A percentile compares a stretch with the other conserved stretches of the same genome.
phyloP scores from a whole-genome alignment of 2,329 filamentous ascomycete species.

The Fusarium domesticum region DNA sequence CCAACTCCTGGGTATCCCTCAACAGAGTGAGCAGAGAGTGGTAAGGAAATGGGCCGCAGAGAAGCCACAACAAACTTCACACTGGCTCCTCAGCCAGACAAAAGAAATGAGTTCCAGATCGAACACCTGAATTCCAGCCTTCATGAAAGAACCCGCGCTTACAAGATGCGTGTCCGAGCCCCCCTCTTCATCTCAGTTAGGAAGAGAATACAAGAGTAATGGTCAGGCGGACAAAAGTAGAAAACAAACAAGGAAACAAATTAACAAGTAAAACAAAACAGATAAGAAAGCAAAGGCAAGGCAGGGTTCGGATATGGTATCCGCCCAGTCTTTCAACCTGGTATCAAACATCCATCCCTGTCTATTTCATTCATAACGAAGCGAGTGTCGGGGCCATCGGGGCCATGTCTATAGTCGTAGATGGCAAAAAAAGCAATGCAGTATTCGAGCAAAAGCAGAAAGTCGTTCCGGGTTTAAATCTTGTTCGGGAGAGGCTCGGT shows the following conservation, averaged over 20 bases:
- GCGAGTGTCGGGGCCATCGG: conserved; percentile 26
- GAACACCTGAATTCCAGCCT: too few species aligned
- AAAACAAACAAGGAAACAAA: conserved; percentile 9
- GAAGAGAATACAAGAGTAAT: too few species aligned
- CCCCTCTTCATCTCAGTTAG: too few species aligned
- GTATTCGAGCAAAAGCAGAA: conserved; percentile 14
- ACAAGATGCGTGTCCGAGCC: too few species aligned
- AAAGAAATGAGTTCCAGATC: conserved; percentile 2
- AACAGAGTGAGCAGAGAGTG: conserved; percentile 26
- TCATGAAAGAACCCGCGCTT: too few species aligned
- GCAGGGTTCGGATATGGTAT: conserved; percentile 10
- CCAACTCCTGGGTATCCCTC: conserved; percentile 30
- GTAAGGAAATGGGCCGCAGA: conserved; percentile 15
- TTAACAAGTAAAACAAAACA: conserved; percentile 16
- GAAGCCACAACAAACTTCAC: conserved; percentile 1
- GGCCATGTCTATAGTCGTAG: conserved; percentile 24
- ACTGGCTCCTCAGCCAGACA: conserved; percentile 7
- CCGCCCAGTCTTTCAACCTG: conserved; percentile 18
- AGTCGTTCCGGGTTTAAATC: conserved; percentile 26
- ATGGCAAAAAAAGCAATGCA: conserved; percentile 19
- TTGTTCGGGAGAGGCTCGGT: conserved; percentile 30
- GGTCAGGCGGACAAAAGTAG: not conserved
- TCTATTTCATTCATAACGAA: conserved; percentile 27
- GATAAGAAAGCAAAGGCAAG: conserved; percentile 20
- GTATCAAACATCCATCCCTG: conserved; percentile 27